Evolutionary conservation across 768 basidiomycete genomes (phyloP), one percentile per base, ranked within the genome.

Genomic region (Tulasnella sp.): DNA sequence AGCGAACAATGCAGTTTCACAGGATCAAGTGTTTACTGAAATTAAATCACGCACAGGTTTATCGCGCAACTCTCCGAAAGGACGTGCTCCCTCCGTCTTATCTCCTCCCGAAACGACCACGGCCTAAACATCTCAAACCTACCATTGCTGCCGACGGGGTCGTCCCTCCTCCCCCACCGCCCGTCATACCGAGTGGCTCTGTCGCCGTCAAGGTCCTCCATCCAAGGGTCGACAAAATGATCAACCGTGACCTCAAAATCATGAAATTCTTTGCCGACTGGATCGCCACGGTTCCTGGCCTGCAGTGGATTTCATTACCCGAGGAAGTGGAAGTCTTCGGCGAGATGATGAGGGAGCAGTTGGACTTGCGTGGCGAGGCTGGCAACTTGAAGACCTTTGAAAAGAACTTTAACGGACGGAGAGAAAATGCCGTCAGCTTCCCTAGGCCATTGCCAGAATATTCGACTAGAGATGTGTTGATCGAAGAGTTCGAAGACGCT

Each of bases 181-280:
- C 92, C 0, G 90, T 89, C 2, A 91, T 93, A 24, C 96, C 96
- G 16, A 92, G 93, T 0, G 91, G 95, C 27, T 89, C 93, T 1
- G 97, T 99, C 42, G 98, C 98, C 19, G 93, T 99, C 86, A 99
- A 99, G 86, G 89, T 99, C 31, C 90, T 98, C 34, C 98, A 99
- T 84, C 98, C 98, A 0, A 87, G 89, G 74, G 96, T 96, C 27
- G 86, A 87, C 36, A 92, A 95, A 83, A 92, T 89, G 74, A 98
- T 99, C 80, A 86, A 88, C 48, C 91, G 98, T 71, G 98, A 99
- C 86, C 90, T 99, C 74, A 89, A 92, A 73, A 99, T 99, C 86
- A 98, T 99, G 96, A 87, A 89, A 62, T 93, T 97, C 87, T 98
- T 99, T 84, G 95, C 97, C 38, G 88, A 88, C 56, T 85, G 89